Evolutionary conservation across 495 filamentous ascomycete genomes (phyloP), one percentile per base, ranked within the genome.

Genomic region (Penicilliopsis zonata): DNA sequence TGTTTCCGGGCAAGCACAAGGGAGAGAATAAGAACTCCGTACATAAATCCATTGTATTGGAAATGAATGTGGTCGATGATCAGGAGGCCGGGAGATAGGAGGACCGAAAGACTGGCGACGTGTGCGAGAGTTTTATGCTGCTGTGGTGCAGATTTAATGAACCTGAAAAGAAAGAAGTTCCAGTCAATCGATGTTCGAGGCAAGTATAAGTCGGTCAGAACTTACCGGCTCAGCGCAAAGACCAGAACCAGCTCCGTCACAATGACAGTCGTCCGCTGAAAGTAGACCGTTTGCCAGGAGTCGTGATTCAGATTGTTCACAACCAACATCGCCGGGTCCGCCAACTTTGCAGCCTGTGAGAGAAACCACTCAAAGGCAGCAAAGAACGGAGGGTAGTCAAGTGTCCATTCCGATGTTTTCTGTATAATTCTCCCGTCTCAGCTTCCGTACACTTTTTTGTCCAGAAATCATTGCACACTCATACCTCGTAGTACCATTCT

Each of bases 61-160:
- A 98, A 98, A 52, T 98, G 90, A 40, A 98, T 92, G 51, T 98
- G 90, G 48, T 98, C 90, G 53, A 98, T 95, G 46, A 98, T 93
- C 28, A 98, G 65, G 8, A 98, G 71, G 18, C 88, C 90, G 2
- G 90, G 90, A 2, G 86, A 94, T 19, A 96, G 70, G 10, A 96
- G 59, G 31, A 98, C 78, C 0, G 88, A 94, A 22, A 95, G 69
- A 18, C 87, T 86, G 22, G 83, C 82, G 6, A 80, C 80, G 46
- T 95, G 85, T 0, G 83, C 75, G n/a, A 81, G 72, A n/a, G 75
- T 72, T 50, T 78, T 90, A 6, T 73, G 69, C 3, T 56, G 37
- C 16, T 68, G 47, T 25, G 76, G 67, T 2, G 71, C 67, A n/a
- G 73, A 77, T 38, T 79, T 75, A 38, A 87, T 63, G 45, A 76